phyloP scores from a whole-genome alignment of 129 eudicot genomes.

The Flaveria brownii region DNA sequence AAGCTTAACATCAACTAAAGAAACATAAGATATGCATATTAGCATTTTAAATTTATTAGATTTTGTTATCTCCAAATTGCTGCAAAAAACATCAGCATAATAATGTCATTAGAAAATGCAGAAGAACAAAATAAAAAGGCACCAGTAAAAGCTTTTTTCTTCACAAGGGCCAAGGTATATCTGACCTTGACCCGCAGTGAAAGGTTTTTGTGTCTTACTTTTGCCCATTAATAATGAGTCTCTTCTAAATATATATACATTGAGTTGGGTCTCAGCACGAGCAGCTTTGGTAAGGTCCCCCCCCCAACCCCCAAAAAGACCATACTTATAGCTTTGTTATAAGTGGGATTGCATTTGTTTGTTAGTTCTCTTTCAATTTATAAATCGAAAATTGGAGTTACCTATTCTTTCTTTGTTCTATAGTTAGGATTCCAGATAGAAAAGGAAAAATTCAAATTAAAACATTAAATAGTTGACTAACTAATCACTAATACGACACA shows the following conservation, averaged over 20 bases:
- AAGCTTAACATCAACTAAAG: not conserved
- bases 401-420: too few species aligned
- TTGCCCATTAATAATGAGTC: not conserved
- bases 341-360: too few species aligned
- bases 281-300: too few species aligned
- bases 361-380: too few species aligned
- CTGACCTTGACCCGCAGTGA: not conserved
- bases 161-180: not conserved
- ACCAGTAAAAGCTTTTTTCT: not conserved
- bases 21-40: not conserved
- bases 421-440: too few species aligned
- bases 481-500: too few species aligned
- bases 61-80: not conserved
- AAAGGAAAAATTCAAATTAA: too few species aligned
- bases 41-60: not conserved
- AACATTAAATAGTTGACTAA: too few species aligned
- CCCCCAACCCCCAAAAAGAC: too few species aligned
- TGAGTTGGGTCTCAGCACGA: too few species aligned
- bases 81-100: not conserved
- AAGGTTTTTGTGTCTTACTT: not conserved
- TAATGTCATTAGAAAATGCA: not conserved
- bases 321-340: too few species aligned
- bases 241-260: not conserved
- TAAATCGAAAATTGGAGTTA: too few species aligned
- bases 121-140: not conserved